Percentiles rank a stretch among this genome's conserved stretches.
phyloP scores from a whole-genome alignment of 2,329 filamentous ascomycete species.

The Penicillium nordicum region DNA sequence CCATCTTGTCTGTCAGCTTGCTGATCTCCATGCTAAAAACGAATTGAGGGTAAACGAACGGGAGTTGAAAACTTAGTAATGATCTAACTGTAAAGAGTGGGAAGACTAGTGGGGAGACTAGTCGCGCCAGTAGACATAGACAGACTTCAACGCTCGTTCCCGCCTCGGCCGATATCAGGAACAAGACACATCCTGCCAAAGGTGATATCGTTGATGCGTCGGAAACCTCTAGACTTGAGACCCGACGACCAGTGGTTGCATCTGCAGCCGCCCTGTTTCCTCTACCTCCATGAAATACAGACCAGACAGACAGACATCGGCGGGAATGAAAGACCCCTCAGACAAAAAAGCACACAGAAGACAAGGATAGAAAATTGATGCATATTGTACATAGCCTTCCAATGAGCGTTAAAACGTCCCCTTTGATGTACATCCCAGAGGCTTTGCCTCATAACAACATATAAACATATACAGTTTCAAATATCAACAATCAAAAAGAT shows the following conservation, averaged over 20 bases:
- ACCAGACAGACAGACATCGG: not conserved
- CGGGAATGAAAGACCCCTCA: not conserved
- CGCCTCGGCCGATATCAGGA: not conserved
- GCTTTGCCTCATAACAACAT: constrained; percentile 10
- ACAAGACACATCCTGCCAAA: not conserved
- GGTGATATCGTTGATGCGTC: not conserved
- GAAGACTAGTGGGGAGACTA: too few relatives aligned
- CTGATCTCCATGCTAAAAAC: not conserved
- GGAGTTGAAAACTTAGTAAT: not conserved
- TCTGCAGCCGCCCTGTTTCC: not conserved
- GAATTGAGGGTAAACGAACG: not conserved
- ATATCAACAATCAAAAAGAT: constrained; percentile 5
- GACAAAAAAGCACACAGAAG: not conserved
- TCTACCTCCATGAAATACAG: not conserved
- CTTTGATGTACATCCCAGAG: constrained; percentile 11
- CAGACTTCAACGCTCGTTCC: not conserved
- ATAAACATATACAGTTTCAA: constrained; percentile 16
- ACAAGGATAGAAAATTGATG: constrained; percentile 7
- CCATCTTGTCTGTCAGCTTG: not conserved
- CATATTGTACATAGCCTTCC: constrained; percentile 17
- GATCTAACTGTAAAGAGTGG: not conserved
- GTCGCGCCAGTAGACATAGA: not conserved
- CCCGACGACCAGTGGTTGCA: not conserved
- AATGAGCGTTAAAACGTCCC: not conserved
- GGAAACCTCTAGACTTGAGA: not conserved